Base-by-base conservation (phyloP, 805 yeast genomes). In the Wickerhamiella nectarea region DNA sequence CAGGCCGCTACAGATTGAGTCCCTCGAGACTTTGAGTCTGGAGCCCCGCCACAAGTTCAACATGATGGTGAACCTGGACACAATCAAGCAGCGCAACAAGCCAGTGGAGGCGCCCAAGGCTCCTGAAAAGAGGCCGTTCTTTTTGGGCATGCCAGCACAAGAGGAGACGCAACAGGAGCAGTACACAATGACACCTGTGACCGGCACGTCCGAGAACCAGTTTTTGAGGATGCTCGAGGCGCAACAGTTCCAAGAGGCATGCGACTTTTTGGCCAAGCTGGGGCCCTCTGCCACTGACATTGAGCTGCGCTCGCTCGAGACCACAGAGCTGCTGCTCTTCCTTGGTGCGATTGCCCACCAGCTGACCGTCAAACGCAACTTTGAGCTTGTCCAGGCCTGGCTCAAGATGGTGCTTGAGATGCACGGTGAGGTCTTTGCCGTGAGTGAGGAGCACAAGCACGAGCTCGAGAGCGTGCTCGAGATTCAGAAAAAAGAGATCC, bases 41-140 rank as follows among this genome's bases (percentile, higher is more conserved):
- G 80, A 80, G 5, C 84, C 97, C 20, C 73, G 89, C 54, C 71
- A 71, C 46, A 86, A 84, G 57, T 79, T 82, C 68, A 75, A 72
- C 49, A 85, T 94, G 1, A 64, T 91, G 36, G 60, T 83, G 37
- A 78, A 91, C 58, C 63, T 91, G 51, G 97, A 91, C 53, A 72
- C 77, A 6, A 89, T 91, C 52, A 84, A 76, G 56, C 74, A 72
- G 58, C 74, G 98, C 56, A 86, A 85, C 58, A 89, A 84, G 62
- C 96, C 98, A 18, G 76, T 68, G 41, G 95, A 85, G 58, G 80
- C 89, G 1, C 82, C 91, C 26, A 83, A 82, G 66, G 82, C 78
- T 51, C 84, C 95, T 1, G 81, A 80, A 51, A 71, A 76, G 48
- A 75, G 83, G 0, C 81, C 83, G 17, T 91, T 93, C 61, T 93